phyloP scores from a whole-genome alignment of 2,329 filamentous ascomycete genomes.

The Stachybotrys elegans region DNA sequence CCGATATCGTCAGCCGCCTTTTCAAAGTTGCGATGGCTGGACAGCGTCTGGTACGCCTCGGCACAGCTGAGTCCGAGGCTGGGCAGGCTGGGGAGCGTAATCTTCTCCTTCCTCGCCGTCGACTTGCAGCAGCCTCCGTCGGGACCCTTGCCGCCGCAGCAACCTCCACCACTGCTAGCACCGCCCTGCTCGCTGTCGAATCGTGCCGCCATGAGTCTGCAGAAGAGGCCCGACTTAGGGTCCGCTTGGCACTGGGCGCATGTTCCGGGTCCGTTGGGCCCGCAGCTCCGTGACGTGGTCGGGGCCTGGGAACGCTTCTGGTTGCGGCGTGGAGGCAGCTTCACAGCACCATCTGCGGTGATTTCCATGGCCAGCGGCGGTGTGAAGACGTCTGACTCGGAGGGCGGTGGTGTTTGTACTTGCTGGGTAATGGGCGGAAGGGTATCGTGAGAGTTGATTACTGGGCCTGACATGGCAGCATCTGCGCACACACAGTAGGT shows the following conservation, averaged over 20 bases:
- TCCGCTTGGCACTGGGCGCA: conserved; percentile 75
- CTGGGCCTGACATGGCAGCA: conserved; percentile 33
- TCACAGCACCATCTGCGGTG: conserved; percentile 55
- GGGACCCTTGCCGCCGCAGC: conserved; percentile 57
- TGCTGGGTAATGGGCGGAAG: conserved; percentile 39
- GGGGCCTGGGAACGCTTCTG: conserved; percentile 19
- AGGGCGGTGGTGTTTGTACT: conserved; percentile 53
- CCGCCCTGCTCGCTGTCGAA: conserved; percentile 38
- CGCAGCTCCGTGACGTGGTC: conserved; percentile 37
- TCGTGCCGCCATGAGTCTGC: conserved; percentile 70
- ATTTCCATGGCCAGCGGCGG: conserved; percentile 52
- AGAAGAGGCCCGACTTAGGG: conserved; percentile 77
- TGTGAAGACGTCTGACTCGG: conserved; percentile 54
- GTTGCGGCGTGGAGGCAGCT: conserved; percentile 44
- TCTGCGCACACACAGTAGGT: conserved; percentile 81
- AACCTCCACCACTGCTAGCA: conserved; percentile 39
- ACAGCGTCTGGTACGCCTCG: conserved; percentile 73
- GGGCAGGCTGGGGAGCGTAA: conserved; percentile 28
- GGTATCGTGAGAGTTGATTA: conserved; percentile 33
- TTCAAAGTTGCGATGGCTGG: conserved; percentile 71
- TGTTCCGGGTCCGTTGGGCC: conserved; percentile 68
- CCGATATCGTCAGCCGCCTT: conserved; percentile 68
- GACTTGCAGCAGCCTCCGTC: conserved; percentile 62
- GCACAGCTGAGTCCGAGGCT: conserved; percentile 65
- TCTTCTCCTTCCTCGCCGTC: conserved; percentile 25